Evolutionary conservation across 768 basidiomycete species (phyloP), one percentile per base, ranked within the genome.

Genomic region (Tricholoma sp.): DNA sequence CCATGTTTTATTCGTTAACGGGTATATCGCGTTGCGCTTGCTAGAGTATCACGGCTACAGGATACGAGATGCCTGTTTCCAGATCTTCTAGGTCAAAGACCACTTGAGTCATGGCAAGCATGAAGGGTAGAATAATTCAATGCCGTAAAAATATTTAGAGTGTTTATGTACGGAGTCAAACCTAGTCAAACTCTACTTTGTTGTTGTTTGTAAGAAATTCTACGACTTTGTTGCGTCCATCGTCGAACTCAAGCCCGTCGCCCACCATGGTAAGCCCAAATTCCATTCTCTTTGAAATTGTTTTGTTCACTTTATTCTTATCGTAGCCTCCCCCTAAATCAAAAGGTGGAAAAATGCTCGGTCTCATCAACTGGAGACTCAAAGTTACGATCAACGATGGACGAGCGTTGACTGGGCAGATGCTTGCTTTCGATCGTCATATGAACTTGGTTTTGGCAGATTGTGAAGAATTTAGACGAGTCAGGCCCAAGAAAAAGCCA

Each of bases 361-460:
- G 87, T 71, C 88, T 98, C 76, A 85, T 99, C 79, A 94, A 98
- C 76, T 98, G 96, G 91, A 81, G 96, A 73, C 83, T 99, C 63
- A 95, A 91, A 76, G 87, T 98, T 57, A 97, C 94, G 57, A 87
- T 98, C 74, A 97, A 88, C 86, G 97, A 99, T 73, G 94, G 94
- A 58, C 91, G 97, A 71, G 84, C 90, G 55, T 77, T 98, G 65
- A 93, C 91, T 47, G 97, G 97, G 41, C 97, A 98, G 76, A 97
- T 98, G 92, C 89, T 99, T 71, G 97, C 97, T 52, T 99, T 98
- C 71, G 97, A 99, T 77, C 88, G 91, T 67, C 97, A 99, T 74
- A 99, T 98, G 97, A 99, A 99, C 76, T 80, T 99, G 64, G 97
- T 99, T 45, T 76, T 99, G 54, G 94, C 96, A 13, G 97, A 98